A percentile compares a stretch with the other conserved stretches of the same genome.
These are phyloP conservation scores for Zygosaccharomyces kombuchaensis DNA, from an alignment of 805 yeast genomes.

Conservation along the genomic window DNA sequence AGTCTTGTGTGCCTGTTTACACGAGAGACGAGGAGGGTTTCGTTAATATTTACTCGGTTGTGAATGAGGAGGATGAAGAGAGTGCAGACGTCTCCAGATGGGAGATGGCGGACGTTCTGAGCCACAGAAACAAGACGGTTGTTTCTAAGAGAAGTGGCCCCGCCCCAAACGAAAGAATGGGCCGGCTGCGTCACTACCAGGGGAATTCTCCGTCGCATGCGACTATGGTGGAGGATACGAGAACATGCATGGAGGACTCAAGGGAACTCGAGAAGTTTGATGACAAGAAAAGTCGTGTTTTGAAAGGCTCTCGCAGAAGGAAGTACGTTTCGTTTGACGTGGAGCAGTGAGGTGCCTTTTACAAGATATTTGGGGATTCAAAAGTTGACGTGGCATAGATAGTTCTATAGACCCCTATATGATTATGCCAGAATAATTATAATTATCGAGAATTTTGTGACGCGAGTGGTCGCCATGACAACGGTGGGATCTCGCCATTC, in stretches of 20 bases:
- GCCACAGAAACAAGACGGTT: conserved; percentile 5
- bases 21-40: conserved; percentile 18
- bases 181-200: not conserved
- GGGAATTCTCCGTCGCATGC: conserved; percentile 1
- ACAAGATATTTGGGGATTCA: not conserved
- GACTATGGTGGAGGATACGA: conserved; percentile 6
- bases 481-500: no score
- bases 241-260: conserved; percentile 14
- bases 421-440: not conserved
- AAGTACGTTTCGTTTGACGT: conserved; percentile 6
- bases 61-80: conserved; percentile 11
- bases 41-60: conserved; percentile 11
- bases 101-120: conserved; percentile 23
- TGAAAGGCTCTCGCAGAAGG: conserved; percentile 22
- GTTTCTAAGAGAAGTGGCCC: not conserved
- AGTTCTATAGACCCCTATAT: conserved; percentile 4
- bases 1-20: conserved; percentile 2
- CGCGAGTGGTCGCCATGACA: no score
- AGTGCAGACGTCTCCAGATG: conserved; percentile 22
- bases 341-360: not conserved
- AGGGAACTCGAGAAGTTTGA: conserved; percentile 19
- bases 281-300: conserved; percentile 24
- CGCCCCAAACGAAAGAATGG: not conserved
- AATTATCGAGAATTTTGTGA: no score
- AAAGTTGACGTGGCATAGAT: conserved; percentile 2